These are phyloP conservation scores for Choricystis sp. DNA, from an alignment of 139 green algal species.

Conservation along the genomic window DNA sequence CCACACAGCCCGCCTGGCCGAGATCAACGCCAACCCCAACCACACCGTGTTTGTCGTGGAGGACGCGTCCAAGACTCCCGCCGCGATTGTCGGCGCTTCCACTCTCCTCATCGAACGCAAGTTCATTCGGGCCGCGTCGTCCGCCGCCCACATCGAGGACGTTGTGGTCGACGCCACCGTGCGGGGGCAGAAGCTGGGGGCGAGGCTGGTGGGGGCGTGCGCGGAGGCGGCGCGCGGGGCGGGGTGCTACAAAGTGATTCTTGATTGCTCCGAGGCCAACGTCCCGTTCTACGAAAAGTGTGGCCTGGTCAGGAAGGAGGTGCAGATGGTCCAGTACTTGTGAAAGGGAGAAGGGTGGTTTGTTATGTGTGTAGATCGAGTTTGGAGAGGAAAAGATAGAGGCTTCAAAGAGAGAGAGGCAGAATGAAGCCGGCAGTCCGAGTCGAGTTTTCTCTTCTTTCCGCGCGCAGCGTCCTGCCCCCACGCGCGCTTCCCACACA, in stretches of 20 bases:
- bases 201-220: constrained; percentile 54
- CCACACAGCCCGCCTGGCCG: not conserved
- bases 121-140: constrained; percentile 67
- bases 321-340: constrained; percentile 77
- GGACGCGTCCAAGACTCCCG: constrained; percentile 16
- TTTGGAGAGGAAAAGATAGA: too few relatives aligned
- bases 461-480: too few relatives aligned
- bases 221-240: constrained; percentile 13
- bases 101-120: constrained; percentile 73
- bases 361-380: not conserved
- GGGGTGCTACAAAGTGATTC: constrained; percentile 90
- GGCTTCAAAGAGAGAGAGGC: too few relatives aligned
- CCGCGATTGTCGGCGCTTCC: constrained; percentile 48
- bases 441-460: too few relatives aligned
- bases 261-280: constrained; percentile 85
- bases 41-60: constrained; percentile 12
- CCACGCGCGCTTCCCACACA: too few relatives aligned
- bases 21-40: not conserved
- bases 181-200: constrained; percentile 50
- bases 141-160: constrained; percentile 80
- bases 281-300: constrained; percentile 81
- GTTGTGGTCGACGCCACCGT: constrained; percentile 65
- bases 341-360: too few relatives aligned
- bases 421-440: too few relatives aligned
- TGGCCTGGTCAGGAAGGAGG: constrained; percentile 66